These are phyloP conservation scores for Alopecurus myosuroides DNA, from an alignment of 176 grass and related monocot species.

Conservation along the genomic window DNA sequence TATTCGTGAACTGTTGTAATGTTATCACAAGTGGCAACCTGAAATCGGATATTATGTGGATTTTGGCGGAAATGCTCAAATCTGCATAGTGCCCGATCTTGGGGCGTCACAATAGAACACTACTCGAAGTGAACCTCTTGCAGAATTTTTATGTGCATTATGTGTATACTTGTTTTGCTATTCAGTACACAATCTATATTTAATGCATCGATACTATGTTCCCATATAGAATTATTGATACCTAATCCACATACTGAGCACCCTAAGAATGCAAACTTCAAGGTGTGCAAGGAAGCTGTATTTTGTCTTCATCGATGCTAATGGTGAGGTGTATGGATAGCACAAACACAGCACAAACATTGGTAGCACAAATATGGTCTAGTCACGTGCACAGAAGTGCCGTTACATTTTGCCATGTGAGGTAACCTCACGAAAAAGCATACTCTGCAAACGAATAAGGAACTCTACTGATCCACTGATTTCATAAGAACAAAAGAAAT, in stretches of 20 bases:
- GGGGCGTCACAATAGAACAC: no score
- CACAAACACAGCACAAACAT: slow-evolving; percentile 18
- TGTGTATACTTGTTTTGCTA: background rate
- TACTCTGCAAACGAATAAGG: background rate
- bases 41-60: no score
- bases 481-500: background rate
- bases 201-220: background rate
- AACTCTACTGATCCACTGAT: background rate
- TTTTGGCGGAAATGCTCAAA: no score
- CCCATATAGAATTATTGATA: background rate
- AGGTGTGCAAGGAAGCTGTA: background rate
- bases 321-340: background rate
- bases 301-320: background rate
- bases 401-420: background rate
- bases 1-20: no score
- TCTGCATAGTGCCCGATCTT: no score
- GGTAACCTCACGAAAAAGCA: background rate
- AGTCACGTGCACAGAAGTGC: background rate
- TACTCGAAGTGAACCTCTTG: background rate
- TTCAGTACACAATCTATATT: background rate
- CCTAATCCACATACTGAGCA: background rate
- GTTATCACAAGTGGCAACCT: no score
- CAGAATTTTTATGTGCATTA: slow-evolving; percentile 3
- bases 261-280: background rate
- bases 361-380: background rate